Conservation (phyloP, 2,329 filamentous ascomycete genomes). For the Thelonectria discophora region DNA sequence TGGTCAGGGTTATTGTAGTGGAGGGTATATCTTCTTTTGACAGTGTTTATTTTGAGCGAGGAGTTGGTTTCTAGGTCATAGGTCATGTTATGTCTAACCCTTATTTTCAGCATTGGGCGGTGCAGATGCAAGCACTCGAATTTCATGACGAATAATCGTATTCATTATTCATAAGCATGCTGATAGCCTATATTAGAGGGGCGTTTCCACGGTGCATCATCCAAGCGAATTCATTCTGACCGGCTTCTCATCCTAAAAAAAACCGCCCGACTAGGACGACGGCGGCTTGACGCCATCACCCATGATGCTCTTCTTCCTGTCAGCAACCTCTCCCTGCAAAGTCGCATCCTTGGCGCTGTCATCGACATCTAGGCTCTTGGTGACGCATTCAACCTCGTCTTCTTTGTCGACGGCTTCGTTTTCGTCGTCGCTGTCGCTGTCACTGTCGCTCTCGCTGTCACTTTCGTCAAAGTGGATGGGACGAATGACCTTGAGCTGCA, state of each 20-base stretch:
- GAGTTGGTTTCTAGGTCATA: background rate
- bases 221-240: background rate
- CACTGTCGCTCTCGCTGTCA: constrained; percentile 32
- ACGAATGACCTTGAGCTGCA: constrained; percentile 52
- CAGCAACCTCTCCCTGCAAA: constrained; percentile 45
- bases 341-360: constrained; percentile 57
- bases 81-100: too few relatives aligned
- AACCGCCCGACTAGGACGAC: background rate
- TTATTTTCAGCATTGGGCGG: too few relatives aligned
- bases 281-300: constrained; percentile 33
- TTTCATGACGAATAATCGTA: background rate
- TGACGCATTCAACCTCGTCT: constrained; percentile 39
- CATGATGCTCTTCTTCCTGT: constrained; percentile 50
- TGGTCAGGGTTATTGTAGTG: background rate
- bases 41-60: background rate
- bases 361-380: constrained; percentile 54
- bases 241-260: background rate
- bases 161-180: constrained; percentile 1
- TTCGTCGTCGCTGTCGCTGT: constrained; percentile 12
- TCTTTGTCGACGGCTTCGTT: constrained; percentile 37
- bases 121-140: too few relatives aligned
- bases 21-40: background rate
- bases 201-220: background rate
- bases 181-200: background rate
- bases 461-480: constrained; percentile 47